phyloP scores from a whole-genome alignment of 1,284 basidiomycete species.

The Cryptococcus amylolentus region DNA sequence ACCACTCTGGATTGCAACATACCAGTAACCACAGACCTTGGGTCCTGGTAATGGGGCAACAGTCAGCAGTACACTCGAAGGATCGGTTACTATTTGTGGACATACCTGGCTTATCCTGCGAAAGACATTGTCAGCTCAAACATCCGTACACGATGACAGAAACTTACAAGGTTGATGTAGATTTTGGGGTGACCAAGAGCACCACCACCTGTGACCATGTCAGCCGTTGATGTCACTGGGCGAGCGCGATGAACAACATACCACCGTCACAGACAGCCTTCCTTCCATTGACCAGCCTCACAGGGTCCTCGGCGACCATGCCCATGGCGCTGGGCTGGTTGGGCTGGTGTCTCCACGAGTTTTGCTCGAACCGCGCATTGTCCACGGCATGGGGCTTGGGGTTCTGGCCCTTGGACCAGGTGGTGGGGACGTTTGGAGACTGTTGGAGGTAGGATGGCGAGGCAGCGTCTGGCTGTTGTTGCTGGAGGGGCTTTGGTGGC shows the following conservation, averaged over 20 bases:
- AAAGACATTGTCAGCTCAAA: background rate
- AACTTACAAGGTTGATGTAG: constrained; percentile 77
- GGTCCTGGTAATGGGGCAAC: constrained; percentile 24
- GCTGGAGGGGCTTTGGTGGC: constrained; percentile 17
- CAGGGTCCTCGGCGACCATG: constrained; percentile 78
- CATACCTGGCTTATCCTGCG: constrained; percentile 71
- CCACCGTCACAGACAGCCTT: constrained; percentile 92
- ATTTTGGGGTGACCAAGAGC: constrained; percentile 94
- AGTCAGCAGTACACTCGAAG: background rate
- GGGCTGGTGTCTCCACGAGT: constrained; percentile 78
- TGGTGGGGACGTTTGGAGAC: constrained; percentile 70
- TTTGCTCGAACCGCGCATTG: constrained; percentile 78
- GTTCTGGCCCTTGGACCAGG: constrained; percentile 73
- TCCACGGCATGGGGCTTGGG: constrained; percentile 42
- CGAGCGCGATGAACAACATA: constrained; percentile 54
- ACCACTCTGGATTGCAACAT: constrained; percentile 38
- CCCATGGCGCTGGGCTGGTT: constrained; percentile 88
- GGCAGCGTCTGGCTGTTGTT: constrained; percentile 22
- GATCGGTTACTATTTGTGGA: constrained; percentile 6
- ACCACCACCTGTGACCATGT: constrained; percentile 68
- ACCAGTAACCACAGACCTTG: constrained; percentile 67
- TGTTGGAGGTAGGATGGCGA: constrained; percentile 53
- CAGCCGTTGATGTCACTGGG: background rate
- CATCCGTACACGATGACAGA: background rate
- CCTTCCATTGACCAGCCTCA: constrained; percentile 72